Evolutionary conservation across 495 filamentous ascomycete species (phyloP).

Genomic region (Xylaria venustula): DNA sequence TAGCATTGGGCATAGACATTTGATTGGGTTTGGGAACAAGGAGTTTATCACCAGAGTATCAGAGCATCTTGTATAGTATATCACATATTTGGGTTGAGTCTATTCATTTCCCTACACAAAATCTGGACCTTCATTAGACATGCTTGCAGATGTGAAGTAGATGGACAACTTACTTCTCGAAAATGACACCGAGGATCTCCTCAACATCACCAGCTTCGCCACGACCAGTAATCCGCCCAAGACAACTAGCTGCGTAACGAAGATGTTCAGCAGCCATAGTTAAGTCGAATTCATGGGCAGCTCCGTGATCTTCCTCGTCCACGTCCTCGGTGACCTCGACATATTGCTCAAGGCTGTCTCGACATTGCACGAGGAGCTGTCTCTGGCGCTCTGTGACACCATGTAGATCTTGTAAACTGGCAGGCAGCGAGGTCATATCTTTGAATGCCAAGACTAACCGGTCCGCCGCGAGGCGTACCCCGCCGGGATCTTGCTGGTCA

Average conservation of each 20-base stretch:
- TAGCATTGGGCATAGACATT: slow-evolving; percentile 9
- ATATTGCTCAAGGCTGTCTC: slow-evolving; percentile 68
- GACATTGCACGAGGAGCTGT: slow-evolving; percentile 71
- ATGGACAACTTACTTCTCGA: slow-evolving; percentile 91
- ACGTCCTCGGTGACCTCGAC: slow-evolving; percentile 42
- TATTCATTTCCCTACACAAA: slow-evolving; percentile 40
- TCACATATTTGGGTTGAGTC: slow-evolving; percentile 7
- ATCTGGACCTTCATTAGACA: slow-evolving; percentile 28
- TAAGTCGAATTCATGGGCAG: slow-evolving; percentile 61
- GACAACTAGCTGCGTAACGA: slow-evolving; percentile 72
- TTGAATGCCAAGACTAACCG: slow-evolving; percentile 67
- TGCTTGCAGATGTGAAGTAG: no score
- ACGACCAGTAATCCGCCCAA: slow-evolving; percentile 84
- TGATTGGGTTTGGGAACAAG: neutral
- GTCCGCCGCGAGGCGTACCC: slow-evolving; percentile 66
- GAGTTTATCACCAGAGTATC: neutral
- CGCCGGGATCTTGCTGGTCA: slow-evolving; percentile 55
- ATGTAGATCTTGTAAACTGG: slow-evolving; percentile 72
- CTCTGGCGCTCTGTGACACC: slow-evolving; percentile 89
- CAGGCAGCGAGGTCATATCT: slow-evolving; percentile 63
- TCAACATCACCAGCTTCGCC: slow-evolving; percentile 91
- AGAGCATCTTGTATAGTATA: slow-evolving; percentile 16
- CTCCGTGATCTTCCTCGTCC: slow-evolving; percentile 32
- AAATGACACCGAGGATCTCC: slow-evolving; percentile 94
- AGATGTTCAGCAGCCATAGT: slow-evolving; percentile 91